Conservation (phyloP, 192 early-diverging fungal species). For the Oehlia diaphana region DNA sequence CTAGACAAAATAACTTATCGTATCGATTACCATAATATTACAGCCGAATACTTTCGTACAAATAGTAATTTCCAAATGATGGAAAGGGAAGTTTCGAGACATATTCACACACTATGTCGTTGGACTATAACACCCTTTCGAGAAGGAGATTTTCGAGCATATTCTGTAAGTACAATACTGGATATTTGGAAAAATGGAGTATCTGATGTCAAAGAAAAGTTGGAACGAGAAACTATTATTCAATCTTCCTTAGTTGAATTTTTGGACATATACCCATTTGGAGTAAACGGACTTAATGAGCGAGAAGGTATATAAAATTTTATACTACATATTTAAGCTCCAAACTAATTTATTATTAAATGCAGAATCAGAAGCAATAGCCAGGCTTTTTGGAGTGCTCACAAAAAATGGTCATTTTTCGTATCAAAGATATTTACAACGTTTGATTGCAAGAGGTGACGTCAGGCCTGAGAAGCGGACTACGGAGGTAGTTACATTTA, state of each 20-base stretch:
- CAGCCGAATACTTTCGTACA: conserved; percentile 33
- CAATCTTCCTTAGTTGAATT: conserved; percentile 54
- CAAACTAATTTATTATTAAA: conserved; percentile 2
- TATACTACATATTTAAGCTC: neutral
- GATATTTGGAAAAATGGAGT: conserved; percentile 38
- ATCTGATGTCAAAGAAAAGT: conserved; percentile 23
- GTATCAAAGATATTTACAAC: conserved; percentile 53
- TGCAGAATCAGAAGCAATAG: conserved; percentile 37
- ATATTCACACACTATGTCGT: conserved; percentile 46
- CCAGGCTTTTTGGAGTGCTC: conserved; percentile 53
- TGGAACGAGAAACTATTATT: conserved; percentile 27
- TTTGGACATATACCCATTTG: conserved; percentile 42
- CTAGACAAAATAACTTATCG: conserved; percentile 35
- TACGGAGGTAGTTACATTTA: conserved; percentile 29
- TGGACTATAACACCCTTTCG: conserved; percentile 53
- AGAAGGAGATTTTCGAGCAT: conserved; percentile 48
- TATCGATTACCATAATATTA: conserved; percentile 31
- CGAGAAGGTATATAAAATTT: conserved; percentile 2
- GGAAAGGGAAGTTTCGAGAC: conserved; percentile 13
- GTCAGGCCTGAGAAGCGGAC: conserved; percentile 35
- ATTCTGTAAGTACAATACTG: conserved; percentile 48
- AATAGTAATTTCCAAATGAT: conserved; percentile 12
- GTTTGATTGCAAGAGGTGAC: conserved; percentile 60
- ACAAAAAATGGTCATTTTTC: conserved; percentile 50
- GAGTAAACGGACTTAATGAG: neutral